Base-by-base conservation (phyloP, 441 rosid genomes). In the Gossypium schwendimanii region DNA sequence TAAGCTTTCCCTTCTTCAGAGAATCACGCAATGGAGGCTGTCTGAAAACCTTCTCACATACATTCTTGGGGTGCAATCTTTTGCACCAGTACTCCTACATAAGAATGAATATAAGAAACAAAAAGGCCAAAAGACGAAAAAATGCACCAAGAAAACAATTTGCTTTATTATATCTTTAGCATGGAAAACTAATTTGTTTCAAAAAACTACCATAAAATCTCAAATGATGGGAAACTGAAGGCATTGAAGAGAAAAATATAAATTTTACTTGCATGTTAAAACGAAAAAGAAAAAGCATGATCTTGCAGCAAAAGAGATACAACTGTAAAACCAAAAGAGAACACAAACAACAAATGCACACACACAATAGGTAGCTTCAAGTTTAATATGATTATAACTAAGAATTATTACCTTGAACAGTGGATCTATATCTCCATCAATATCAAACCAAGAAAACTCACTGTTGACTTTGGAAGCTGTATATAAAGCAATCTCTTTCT, bases 401-500 rank as follows among this genome's bases (percentile, higher is more conserved):
- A 18, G 12, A 60, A 74, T 47, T 44, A 31, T 79, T 78, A 95
- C 98, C 99, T 95, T 95, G 84, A 95, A 95, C 79, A 95, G 84
- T 53, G 99, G 93, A 86, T 92, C 89, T 69, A 95, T 81, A 81
- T 95, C 99, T 77, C 92, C 90, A 82, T 95, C 99, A 73, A 95
- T 86, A 79, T 95, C 94, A 84, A 93, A 95, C 95, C 92, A 93
- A 77, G 85, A 77, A 73, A 92, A 95, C 58, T 93, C 99, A 83
- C 84, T 86, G 79, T 80, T 87, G 79, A 83, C 74, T 79, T 89
- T 95, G 60, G 91, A 89, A 84, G 99, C 99, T 0, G 97, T 95
- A 72, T 95, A 95, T 74, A 95, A 83, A 76, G 97, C 99, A 81
- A 95, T 81, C 87, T 93, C 99, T 82, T 95, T 95, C 99, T 95